These are phyloP conservation scores for Tolypocladium guangdongense DNA, from an alignment of 2,329 filamentous ascomycete species.

Conservation along the genomic window DNA sequence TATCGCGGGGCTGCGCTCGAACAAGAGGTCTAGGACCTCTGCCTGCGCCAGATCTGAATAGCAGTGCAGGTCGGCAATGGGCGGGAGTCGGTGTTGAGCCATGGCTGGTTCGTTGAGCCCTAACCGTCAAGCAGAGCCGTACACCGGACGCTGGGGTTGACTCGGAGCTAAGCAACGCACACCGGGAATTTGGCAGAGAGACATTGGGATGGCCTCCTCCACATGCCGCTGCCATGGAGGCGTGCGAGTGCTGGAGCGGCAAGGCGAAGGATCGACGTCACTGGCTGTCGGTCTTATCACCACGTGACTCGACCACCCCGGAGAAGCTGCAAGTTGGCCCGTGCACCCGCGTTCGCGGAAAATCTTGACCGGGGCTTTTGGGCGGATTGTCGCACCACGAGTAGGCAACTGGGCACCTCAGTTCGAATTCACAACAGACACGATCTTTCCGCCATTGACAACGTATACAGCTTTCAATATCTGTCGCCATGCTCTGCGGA, in stretches of 20 bases:
- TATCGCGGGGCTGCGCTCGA: constrained; percentile 70
- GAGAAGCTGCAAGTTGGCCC: background rate
- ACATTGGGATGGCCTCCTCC: background rate
- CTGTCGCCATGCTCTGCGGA: constrained; percentile 35
- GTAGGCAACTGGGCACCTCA: background rate
- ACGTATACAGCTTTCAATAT: constrained; percentile 11
- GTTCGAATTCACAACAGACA: background rate
- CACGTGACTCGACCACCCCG: background rate
- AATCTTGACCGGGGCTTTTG: constrained; percentile 9
- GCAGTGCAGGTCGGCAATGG: constrained; percentile 41
- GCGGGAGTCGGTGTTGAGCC: constrained; percentile 34
- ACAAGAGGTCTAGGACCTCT: constrained; percentile 62
- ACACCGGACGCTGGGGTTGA: background rate
- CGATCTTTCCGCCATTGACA: constrained; percentile 5
- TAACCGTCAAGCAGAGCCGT: background rate
- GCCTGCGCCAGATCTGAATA: constrained; percentile 45
- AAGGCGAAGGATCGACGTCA: background rate
- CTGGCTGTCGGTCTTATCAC: background rate
- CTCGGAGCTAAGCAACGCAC: background rate
- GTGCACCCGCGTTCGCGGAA: constrained; percentile 7
- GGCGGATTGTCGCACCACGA: constrained; percentile 1
- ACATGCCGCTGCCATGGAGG: too few relatives aligned
- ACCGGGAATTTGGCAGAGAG: background rate
- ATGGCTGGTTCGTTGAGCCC: constrained; percentile 6
- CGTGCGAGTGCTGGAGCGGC: background rate